phyloP scores from a whole-genome alignment of 2,329 filamentous ascomycete genomes.

The Phyllosticta citriasiana region DNA sequence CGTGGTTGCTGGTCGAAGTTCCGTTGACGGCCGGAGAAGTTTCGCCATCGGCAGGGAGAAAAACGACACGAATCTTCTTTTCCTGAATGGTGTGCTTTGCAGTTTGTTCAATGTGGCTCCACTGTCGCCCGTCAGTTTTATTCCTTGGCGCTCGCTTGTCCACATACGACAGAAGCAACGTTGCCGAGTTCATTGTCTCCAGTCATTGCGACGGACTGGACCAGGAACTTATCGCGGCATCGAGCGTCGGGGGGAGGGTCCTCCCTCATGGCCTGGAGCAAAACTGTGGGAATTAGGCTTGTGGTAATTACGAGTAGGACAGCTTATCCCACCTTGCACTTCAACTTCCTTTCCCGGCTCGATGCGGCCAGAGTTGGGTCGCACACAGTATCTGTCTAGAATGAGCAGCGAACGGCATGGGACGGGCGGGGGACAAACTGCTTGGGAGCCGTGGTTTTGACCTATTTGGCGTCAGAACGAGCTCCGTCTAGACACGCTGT shows the following conservation, averaged over 20 bases:
- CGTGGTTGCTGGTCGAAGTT: conserved; percentile 17
- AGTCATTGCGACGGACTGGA: conserved; percentile 79
- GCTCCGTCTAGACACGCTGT: neutral
- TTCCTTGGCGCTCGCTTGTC: conserved; percentile 9
- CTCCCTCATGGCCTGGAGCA: conserved; percentile 96
- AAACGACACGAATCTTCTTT: conserved; percentile 90
- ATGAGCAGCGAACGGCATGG: neutral
- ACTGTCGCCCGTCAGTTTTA: conserved; percentile 40
- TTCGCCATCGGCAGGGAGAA: conserved; percentile 55
- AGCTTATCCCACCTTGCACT: conserved; percentile 60
- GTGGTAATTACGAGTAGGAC: neutral
- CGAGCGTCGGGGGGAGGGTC: conserved; percentile 78
- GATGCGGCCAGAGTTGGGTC: conserved; percentile 93
- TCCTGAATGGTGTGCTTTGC: conserved; percentile 75
- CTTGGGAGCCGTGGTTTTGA: conserved; percentile 98
- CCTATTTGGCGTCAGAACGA: conserved; percentile 42
- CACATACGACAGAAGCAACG: conserved; percentile 66
- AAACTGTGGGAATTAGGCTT: conserved; percentile 47
- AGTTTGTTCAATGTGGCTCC: conserved; percentile 61
- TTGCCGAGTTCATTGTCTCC: conserved; percentile 75
- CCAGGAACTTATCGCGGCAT: conserved; percentile 96
- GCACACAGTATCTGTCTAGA: conserved; percentile 75
- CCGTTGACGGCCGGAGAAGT: conserved; percentile 22
- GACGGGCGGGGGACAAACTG: conserved; percentile 56
- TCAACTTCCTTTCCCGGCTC: conserved; percentile 84